phyloP scores from a whole-genome alignment of 73 alveolate species.

The Blepharisma stoltei region DNA sequence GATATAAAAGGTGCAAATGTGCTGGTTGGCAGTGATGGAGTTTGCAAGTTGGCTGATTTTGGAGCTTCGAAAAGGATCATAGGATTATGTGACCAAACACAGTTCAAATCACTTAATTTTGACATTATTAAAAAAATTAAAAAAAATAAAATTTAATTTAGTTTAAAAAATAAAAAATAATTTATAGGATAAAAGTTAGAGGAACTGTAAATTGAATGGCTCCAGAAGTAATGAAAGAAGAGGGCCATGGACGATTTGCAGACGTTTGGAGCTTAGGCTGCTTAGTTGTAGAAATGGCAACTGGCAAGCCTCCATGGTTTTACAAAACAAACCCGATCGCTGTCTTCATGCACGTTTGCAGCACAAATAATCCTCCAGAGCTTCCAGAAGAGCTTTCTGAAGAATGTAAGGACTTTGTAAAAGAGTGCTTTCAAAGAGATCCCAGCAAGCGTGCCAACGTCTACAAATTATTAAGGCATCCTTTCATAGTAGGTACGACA shows the following conservation, averaged over 20 bases:
- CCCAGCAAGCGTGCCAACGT: slow-evolving; percentile 42
- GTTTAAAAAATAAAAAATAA: slow-evolving; percentile 55
- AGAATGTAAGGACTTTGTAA: slow-evolving; percentile 36
- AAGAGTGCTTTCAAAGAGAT: slow-evolving; percentile 33
- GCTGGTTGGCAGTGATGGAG: slow-evolving; percentile 58
- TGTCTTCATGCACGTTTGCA: slow-evolving; percentile 36
- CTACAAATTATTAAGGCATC: slow-evolving; percentile 33
- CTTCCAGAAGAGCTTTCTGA: slow-evolving; percentile 40
- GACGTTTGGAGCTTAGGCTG: slow-evolving; percentile 97
- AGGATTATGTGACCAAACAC: slow-evolving; percentile 30
- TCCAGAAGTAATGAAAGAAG: slow-evolving; percentile 87
- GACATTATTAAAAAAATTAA: too few relatives aligned
- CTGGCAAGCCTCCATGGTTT: slow-evolving; percentile 88
- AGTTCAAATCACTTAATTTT: slow-evolving; percentile 10
- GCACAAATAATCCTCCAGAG: slow-evolving; percentile 35
- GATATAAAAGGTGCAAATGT: slow-evolving; percentile 96
- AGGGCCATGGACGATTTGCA: slow-evolving; percentile 72
- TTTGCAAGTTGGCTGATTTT: slow-evolving; percentile 69
- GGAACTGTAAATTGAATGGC: slow-evolving; percentile 98
- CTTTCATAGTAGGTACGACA: slow-evolving; percentile 2
- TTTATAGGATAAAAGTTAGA: too few relatives aligned
- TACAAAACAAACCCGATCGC: slow-evolving; percentile 35
- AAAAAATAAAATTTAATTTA: background rate
- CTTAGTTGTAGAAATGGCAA: slow-evolving; percentile 86
- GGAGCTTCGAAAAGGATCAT: slow-evolving; percentile 56